Conservation (phyloP, 2,329 filamentous ascomycete species). For the Fonsecaea monophora region DNA sequence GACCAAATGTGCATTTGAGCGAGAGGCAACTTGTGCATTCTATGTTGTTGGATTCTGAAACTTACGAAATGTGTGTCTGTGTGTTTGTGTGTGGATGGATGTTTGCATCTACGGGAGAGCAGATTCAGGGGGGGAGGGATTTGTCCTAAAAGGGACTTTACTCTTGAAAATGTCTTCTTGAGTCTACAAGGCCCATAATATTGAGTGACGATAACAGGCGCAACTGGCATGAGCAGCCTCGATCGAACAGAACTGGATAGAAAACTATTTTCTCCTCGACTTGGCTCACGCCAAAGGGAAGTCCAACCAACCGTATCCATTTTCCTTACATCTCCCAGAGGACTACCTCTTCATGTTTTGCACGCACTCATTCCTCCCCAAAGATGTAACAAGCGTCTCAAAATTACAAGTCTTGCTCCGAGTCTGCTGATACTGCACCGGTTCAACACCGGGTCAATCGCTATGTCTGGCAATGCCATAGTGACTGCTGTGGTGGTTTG, state of each 20-base stretch:
- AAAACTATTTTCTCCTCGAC: conserved; percentile 11
- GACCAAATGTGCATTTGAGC: conserved; percentile 15
- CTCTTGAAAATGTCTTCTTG: neutral
- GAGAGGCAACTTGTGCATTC: conserved; percentile 13
- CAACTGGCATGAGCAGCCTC: conserved; percentile 4
- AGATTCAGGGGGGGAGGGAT: neutral
- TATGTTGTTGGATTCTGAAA: neutral
- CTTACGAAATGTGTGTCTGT: neutral
- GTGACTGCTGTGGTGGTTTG: neutral
- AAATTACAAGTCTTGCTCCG: no score
- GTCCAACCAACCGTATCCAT: neutral
- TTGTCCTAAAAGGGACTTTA: conserved; percentile 5
- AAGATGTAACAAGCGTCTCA: neutral
- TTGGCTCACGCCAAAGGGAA: conserved; percentile 15
- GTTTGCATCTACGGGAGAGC: conserved; percentile 3
- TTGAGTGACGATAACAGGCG: conserved; percentile 6
- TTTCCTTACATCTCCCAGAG: no score
- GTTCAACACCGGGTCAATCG: neutral
- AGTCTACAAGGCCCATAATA: conserved; percentile 7
- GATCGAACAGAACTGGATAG: conserved; percentile 6
- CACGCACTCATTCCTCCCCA: neutral
- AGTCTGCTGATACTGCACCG: no score
- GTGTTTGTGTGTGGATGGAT: neutral
- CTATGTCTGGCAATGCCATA: neutral
- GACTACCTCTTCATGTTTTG: no score